Base-by-base conservation (phyloP, 2,329 filamentous ascomycete species). In the Epichloe aotearoae region DNA sequence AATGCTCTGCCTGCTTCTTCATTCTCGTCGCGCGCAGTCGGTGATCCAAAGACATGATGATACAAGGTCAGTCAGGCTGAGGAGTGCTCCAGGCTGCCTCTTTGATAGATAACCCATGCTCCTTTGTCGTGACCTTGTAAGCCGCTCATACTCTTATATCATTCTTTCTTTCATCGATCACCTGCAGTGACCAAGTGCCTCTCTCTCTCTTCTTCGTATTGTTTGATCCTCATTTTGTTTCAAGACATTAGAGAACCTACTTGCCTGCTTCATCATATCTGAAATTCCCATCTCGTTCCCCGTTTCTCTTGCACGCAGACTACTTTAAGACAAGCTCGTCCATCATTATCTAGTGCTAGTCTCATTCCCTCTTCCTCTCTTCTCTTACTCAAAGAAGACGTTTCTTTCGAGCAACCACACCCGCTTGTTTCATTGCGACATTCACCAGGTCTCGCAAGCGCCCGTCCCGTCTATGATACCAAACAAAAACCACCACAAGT, bases 21-120 rank as follows among this genome's bases (percentile, higher is more conserved):
- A 37, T 45, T 26, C 46, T 26, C 17, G 44, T 50, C 48, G 49
- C 51, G 46, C 30, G 30, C 30, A 30, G 46, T 19, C 34, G 43
- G 20, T 11, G 41, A 39, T n/a, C 37, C 43, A 51, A 43, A 49
- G 46, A 43, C 33, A 26, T 20, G 8, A 26, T 20, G 8, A 20
- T n/a, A 36, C 37, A 42, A 30, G 10, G 26, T 19, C 36, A 38
- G 26, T 19, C 36, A 38, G 42, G 26, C 26, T 20, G 20, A 34
- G 37, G 26, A 23, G 42, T 23, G 50, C 33, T 30, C 38, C 30
- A 30, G 46, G 20, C 26, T 45, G 17, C 23, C 34, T 43, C 46
- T 30, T 44, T 41, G 36, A 42, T 43, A 36, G 50, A 47, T 23
- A 44, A 44, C 40, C 46, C 53, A 56, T 51, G 54, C 37, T 17